phyloP scores from a whole-genome alignment of 2,329 filamentous ascomycete genomes.

The Calonectria hawksworthii region DNA sequence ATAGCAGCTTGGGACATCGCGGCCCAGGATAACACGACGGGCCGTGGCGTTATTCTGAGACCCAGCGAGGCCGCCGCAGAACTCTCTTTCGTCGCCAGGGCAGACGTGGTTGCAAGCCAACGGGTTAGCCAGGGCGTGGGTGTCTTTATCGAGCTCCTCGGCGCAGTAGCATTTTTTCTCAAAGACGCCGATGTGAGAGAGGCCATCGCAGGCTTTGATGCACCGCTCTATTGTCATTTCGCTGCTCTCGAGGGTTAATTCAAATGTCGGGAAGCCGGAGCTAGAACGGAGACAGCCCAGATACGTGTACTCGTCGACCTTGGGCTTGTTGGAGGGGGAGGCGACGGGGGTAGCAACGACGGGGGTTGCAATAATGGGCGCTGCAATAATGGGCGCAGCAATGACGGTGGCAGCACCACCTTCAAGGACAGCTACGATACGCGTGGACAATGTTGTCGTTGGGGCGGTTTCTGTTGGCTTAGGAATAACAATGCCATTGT shows the following conservation, averaged over 20 bases:
- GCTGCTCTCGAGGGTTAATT: constrained; percentile 41
- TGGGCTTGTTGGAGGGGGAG: constrained; percentile 48
- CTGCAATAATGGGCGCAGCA: constrained; percentile 40
- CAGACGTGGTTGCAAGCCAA: constrained; percentile 55
- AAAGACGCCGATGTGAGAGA: constrained; percentile 57
- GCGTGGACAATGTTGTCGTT: constrained; percentile 37
- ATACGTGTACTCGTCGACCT: constrained; percentile 50
- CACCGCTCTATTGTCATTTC: constrained; percentile 59
- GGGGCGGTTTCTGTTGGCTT: constrained; percentile 45
- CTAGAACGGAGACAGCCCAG: constrained; percentile 60
- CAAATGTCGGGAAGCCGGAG: constrained; percentile 54
- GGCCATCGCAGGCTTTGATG: constrained; percentile 52
- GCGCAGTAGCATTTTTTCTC: constrained; percentile 62
- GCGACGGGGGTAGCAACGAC: constrained; percentile 26
- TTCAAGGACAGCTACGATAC: constrained; percentile 42
- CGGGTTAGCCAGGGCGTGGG: constrained; percentile 49
- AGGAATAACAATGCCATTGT: background rate
- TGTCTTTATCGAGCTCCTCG: constrained; percentile 54
- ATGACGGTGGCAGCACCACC: constrained; percentile 15
- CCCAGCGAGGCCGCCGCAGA: constrained; percentile 57
- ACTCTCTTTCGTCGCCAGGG: constrained; percentile 55
- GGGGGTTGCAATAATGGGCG: constrained; percentile 37
- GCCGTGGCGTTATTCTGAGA: constrained; percentile 13
- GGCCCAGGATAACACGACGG: constrained; percentile 37
- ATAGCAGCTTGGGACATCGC: constrained; percentile 47